phyloP scores from a whole-genome alignment of 2,329 filamentous ascomycete genomes.

The Colletotrichum higginsianum region DNA sequence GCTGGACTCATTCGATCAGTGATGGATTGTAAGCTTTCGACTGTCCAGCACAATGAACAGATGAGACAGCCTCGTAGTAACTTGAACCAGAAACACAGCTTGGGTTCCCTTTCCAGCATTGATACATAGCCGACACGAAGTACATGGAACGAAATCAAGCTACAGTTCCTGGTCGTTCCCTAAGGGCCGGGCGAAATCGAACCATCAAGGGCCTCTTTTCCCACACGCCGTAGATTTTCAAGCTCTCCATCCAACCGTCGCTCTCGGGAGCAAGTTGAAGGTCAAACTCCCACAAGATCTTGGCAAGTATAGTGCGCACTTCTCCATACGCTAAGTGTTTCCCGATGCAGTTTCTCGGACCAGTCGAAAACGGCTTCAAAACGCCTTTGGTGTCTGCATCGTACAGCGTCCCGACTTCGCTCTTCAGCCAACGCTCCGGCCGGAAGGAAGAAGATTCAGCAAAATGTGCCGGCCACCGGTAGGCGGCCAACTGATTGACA shows the following conservation, averaged over 20 bases:
- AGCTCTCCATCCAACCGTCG: constrained; percentile 54
- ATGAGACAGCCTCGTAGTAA: no score
- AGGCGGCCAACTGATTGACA: constrained; percentile 48
- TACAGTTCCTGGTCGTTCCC: no score
- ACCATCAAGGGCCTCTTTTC: constrained; percentile 44
- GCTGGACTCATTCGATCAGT: no score
- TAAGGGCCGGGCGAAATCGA: not conserved
- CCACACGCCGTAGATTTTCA: constrained; percentile 58
- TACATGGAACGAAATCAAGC: no score
- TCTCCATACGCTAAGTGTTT: constrained; percentile 62
- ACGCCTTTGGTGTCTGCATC: constrained; percentile 51
- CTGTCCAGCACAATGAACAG: no score
- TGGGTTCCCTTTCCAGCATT: no score
- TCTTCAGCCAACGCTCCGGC: constrained; percentile 60
- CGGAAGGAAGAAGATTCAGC: constrained; percentile 51
- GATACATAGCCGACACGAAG: no score
- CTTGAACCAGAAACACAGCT: no score
- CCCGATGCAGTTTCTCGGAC: constrained; percentile 65
- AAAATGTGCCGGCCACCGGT: constrained; percentile 51
- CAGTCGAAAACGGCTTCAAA: constrained; percentile 63
- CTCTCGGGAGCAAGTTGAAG: constrained; percentile 54
- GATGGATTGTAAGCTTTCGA: no score
- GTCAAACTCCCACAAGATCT: constrained; percentile 65
- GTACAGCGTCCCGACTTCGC: constrained; percentile 48
- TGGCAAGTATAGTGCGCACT: constrained; percentile 63